Conservation (phyloP, 768 basidiomycete species). For the Vishniacozyma victoriae region DNA sequence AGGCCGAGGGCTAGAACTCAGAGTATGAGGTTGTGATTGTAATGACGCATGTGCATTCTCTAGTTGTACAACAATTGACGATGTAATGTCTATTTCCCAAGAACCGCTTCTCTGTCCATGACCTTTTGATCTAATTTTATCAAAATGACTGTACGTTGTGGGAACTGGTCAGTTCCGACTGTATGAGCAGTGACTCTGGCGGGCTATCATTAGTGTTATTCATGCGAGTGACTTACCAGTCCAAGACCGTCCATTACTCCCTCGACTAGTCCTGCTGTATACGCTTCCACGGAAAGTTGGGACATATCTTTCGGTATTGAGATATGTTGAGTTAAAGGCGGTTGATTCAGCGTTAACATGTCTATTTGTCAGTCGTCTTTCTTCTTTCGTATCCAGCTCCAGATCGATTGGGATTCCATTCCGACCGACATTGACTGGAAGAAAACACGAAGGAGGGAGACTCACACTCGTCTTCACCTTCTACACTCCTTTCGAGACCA, state of each 20-base stretch:
- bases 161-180: conserved; percentile 72
- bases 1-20: too few species aligned
- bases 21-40: too few species aligned
- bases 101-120: conserved; percentile 84
- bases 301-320: conserved; percentile 92
- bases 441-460: background rate
- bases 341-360: conserved; percentile 98
- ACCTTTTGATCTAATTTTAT: conserved; percentile 93
- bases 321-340: conserved; percentile 81
- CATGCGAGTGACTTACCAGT: conserved; percentile 62
- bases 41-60: too few species aligned
- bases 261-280: conserved; percentile 94
- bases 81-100: conserved; percentile 59
- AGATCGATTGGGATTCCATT: background rate
- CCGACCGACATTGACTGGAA: background rate
- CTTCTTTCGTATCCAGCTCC: too few species aligned
- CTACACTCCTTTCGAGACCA: conserved; percentile 90
- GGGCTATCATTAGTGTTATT: conserved; percentile 55
- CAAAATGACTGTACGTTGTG: conserved; percentile 86
- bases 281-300: conserved; percentile 90
- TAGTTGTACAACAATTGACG: background rate
- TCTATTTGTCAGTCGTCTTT: conserved; percentile 52
- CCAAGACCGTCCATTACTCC: conserved; percentile 90
- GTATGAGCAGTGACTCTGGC: conserved; percentile 94
- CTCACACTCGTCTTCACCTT: conserved; percentile 92